phyloP scores from a whole-genome alignment of 2,329 filamentous ascomycete genomes.

The Botrytis galanthina region DNA sequence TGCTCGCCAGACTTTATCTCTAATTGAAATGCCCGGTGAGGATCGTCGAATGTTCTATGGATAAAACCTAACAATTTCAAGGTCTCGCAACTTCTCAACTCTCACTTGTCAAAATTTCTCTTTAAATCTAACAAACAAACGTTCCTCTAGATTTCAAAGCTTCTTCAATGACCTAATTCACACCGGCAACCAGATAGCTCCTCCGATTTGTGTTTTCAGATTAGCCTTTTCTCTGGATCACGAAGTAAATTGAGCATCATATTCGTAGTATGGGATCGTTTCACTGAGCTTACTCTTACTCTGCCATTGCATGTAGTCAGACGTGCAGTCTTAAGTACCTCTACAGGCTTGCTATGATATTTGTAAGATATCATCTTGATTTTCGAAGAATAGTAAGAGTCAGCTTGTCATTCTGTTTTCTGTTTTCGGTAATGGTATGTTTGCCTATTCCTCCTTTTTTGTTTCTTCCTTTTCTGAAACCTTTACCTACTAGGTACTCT shows the following conservation, averaged over 20 bases:
- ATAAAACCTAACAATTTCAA: not conserved
- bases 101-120: not conserved
- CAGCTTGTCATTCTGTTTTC: not conserved
- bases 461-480: too few species aligned
- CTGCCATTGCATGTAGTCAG: not conserved
- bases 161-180: not conserved
- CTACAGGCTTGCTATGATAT: not conserved
- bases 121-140: not conserved
- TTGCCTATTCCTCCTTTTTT: not conserved
- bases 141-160: not conserved
- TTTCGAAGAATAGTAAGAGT: not conserved
- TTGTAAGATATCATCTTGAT: not conserved
- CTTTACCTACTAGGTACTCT: not conserved
- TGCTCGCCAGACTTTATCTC: not conserved
- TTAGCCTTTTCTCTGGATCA: not conserved
- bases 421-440: not conserved
- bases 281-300: not conserved
- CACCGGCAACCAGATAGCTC: rapidly evolving
- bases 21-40: not conserved
- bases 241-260: not conserved
- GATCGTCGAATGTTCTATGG: not conserved
- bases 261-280: not conserved
- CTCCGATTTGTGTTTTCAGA: not conserved
- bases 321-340: too few species aligned
- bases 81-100: not conserved